Percentiles rank a stretch among this genome's conserved stretches.
Conservation (phyloP, 1,284 basidiomycete species). For the Cryptococcus wingfieldii region DNA sequence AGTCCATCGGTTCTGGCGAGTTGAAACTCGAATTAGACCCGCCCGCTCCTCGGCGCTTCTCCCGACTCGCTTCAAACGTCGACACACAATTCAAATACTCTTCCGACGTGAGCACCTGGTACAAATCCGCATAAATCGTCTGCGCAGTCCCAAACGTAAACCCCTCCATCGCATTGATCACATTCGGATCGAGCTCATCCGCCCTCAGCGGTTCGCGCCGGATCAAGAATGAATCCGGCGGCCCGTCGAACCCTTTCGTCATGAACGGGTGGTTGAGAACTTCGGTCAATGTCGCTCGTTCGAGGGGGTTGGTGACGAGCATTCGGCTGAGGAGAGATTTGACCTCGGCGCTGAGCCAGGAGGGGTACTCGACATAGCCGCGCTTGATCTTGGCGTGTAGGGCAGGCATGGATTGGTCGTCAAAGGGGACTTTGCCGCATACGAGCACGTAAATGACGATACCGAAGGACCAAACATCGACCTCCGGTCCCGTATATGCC, state of each 20-base stretch:
- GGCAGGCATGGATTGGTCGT: conserved; percentile 98
- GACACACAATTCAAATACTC: conserved; percentile 68
- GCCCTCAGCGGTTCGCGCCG: conserved; percentile 80
- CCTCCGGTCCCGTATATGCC: conserved; percentile 94
- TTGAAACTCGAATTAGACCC: conserved; percentile 22
- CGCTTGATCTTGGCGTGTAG: conserved; percentile 98
- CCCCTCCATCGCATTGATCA: conserved; percentile 88
- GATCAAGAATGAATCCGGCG: conserved; percentile 80
- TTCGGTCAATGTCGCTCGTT: conserved; percentile 77
- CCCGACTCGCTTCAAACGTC: conserved; percentile 70
- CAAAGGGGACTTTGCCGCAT: conserved; percentile 97
- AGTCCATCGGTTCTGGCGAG: conserved; percentile 25
- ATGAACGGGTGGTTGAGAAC: conserved; percentile 95
- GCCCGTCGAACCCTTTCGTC: conserved; percentile 74
- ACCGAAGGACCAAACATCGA: conserved; percentile 98
- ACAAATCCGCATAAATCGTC: conserved; percentile 72
- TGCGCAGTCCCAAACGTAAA: conserved; percentile 92
- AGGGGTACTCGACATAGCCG: conserved; percentile 93
- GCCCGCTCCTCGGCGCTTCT: conserved; percentile 32
- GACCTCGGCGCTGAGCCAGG: conserved; percentile 94
- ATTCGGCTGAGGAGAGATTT: conserved; percentile 89
- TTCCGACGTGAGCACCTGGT: conserved; percentile 72
- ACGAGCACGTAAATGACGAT: conserved; percentile 97
- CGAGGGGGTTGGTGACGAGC: conserved; percentile 89
- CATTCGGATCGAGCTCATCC: conserved; percentile 78